Evolutionary conservation across 2,329 filamentous ascomycete genomes (phyloP).

Genomic region (Fonsecaea erecta): DNA sequence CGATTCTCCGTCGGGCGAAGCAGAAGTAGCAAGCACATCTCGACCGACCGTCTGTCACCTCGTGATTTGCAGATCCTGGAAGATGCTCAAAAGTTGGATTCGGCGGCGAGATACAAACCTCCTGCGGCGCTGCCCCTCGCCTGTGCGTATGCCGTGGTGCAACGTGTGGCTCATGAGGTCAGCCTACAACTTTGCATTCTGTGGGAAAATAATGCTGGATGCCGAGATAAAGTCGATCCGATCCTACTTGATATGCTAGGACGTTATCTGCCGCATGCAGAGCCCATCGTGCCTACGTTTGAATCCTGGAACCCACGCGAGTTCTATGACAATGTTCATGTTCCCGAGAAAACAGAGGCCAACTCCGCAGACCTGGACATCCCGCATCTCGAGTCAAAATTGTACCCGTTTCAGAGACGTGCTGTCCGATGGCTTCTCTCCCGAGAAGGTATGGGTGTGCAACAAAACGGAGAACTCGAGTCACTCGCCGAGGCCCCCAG

Average conservation of each 20-base stretch:
- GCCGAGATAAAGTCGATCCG: conserved; percentile 29
- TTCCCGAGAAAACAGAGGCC: conserved; percentile 45
- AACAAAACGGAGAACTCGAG: conserved; percentile 42
- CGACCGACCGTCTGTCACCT: neutral
- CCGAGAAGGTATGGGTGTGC: conserved; percentile 48
- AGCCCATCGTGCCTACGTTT: neutral
- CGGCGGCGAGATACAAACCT: conserved; percentile 23
- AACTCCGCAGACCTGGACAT: conserved; percentile 45
- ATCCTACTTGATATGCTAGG: conserved; percentile 24
- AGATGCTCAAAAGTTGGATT: conserved; percentile 22
- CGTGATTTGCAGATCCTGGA: conserved; percentile 13
- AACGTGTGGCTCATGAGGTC: neutral
- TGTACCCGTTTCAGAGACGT: conserved; percentile 57
- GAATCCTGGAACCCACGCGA: conserved; percentile 42
- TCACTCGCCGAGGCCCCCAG: conserved; percentile 19
- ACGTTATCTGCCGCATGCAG: conserved; percentile 12
- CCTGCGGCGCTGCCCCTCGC: conserved; percentile 25
- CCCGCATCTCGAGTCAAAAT: conserved; percentile 43
- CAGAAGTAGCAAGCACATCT: conserved; percentile 7
- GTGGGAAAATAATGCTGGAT: conserved; percentile 22
- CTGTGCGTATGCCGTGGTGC: conserved; percentile 19
- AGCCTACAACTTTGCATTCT: conserved; percentile 21
- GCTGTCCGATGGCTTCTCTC: conserved; percentile 53
- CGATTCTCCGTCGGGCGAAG: conserved; percentile 18
- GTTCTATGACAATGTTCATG: conserved; percentile 55